These are phyloP conservation scores for Aspergillus puulaauensis DNA, from an alignment of 2,329 filamentous ascomycete genomes.

Conservation along the genomic window DNA sequence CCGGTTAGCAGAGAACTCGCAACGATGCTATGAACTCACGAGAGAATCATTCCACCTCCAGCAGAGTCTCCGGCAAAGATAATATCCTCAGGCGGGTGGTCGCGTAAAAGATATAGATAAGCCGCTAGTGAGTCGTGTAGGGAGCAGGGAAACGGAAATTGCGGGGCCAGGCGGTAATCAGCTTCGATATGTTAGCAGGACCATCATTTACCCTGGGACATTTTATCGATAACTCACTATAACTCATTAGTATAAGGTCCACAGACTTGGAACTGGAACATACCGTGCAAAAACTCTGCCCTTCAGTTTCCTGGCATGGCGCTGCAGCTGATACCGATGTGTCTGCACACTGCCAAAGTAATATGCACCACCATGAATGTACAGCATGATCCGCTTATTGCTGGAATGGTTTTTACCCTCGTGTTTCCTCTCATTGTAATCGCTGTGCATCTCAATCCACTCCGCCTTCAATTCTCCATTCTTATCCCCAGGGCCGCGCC, in stretches of 20 bases:
- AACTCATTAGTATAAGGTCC: conserved; percentile 17
- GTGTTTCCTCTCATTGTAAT: conserved; percentile 71
- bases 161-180: conserved; percentile 81
- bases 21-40: conserved; percentile 30
- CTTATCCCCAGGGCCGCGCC: conserved; percentile 62
- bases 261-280: conserved; percentile 9
- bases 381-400: conserved; percentile 79
- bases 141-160: conserved; percentile 94
- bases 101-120: conserved; percentile 77
- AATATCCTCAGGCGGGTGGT: conserved; percentile 77
- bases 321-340: conserved; percentile 96
- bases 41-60: conserved; percentile 85
- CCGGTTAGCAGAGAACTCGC: conserved; percentile 18
- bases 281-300: conserved; percentile 77
- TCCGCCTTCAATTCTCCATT: conserved; percentile 66
- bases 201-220: neutral
- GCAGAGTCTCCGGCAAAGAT: conserved; percentile 90
- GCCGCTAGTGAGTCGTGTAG: conserved; percentile 85
- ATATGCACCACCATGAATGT: conserved; percentile 91
- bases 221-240: conserved; percentile 19
- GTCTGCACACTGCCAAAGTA: conserved; percentile 95
- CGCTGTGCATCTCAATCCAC: conserved; percentile 93
- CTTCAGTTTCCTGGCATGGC: conserved; percentile 90
- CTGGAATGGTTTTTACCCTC: conserved; percentile 44
- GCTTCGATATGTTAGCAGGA: conserved; percentile 37